Evolutionary conservation across 2,329 filamentous ascomycete genomes (phyloP).

Genomic region (Botrytis pseudocinerea): DNA sequence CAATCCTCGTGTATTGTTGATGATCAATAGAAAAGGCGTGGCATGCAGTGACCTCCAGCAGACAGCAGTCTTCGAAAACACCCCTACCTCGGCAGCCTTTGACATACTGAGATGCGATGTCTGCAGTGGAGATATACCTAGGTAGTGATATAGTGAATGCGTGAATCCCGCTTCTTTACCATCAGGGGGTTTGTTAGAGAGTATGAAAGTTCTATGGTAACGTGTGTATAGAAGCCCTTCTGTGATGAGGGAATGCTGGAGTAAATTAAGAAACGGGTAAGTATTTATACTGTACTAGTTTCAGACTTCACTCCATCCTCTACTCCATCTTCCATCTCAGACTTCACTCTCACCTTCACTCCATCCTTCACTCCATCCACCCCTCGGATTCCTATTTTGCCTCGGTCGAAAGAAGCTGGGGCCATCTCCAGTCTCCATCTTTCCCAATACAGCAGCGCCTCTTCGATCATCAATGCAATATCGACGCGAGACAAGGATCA

Average conservation of each 20-base stretch:
- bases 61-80: not conserved
- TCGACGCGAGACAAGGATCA: conserved; percentile 12
- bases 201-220: not conserved
- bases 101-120: not conserved
- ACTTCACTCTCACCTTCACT: not conserved
- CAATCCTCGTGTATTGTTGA: no score
- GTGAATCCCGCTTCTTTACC: not conserved
- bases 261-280: no score
- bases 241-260: not conserved
- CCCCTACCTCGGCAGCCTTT: not conserved
- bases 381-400: not conserved
- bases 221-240: not conserved
- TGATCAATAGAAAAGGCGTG: no score
- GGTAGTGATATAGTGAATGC: not conserved
- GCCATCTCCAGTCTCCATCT: not conserved
- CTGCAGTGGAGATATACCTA: not conserved
- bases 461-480: conserved; percentile 3
- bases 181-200: not conserved
- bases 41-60: not conserved
- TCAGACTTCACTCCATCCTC: not conserved
- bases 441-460: not conserved
- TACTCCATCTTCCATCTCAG: no score
- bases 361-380: not conserved
- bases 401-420: not conserved
- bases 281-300: not conserved